These are phyloP conservation scores for Ganoderma leucocontextum DNA, from an alignment of 1,284 basidiomycete species.

Conservation along the genomic window DNA sequence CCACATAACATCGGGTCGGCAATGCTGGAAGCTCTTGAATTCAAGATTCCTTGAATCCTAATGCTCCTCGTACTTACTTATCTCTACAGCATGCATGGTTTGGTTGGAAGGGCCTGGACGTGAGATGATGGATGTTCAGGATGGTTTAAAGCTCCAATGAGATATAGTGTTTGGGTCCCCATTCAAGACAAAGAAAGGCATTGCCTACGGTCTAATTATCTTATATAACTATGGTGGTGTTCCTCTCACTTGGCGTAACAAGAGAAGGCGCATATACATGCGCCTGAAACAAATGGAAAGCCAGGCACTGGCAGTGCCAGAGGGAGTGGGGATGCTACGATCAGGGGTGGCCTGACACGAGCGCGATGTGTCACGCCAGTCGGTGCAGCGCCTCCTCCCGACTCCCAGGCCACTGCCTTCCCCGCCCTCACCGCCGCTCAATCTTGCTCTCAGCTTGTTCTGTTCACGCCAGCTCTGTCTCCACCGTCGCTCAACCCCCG, in stretches of 20 bases:
- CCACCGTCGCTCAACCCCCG: background rate
- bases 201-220: background rate
- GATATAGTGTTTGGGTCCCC: too few relatives aligned
- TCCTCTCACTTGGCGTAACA: too few relatives aligned
- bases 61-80: too few relatives aligned
- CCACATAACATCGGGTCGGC: too few relatives aligned
- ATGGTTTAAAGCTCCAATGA: too few relatives aligned
- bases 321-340: background rate
- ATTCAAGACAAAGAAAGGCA: too few relatives aligned
- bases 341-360: slow-evolving; percentile 7
- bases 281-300: background rate
- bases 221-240: background rate
- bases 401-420: slow-evolving; percentile 1
- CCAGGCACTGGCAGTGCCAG: background rate
- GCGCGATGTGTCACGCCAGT: slow-evolving; percentile 7
- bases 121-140: too few relatives aligned
- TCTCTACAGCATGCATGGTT: too few relatives aligned
- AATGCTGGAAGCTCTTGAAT: background rate
- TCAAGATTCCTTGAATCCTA: too few relatives aligned
- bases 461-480: background rate
- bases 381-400: slow-evolving; percentile 1
- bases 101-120: too few relatives aligned
- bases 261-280: background rate
- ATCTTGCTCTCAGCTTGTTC: background rate
- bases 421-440: background rate